Evolutionary conservation across 352 stramenopile species (phyloP).

Genomic region (Globisporangium uncinulatum): DNA sequence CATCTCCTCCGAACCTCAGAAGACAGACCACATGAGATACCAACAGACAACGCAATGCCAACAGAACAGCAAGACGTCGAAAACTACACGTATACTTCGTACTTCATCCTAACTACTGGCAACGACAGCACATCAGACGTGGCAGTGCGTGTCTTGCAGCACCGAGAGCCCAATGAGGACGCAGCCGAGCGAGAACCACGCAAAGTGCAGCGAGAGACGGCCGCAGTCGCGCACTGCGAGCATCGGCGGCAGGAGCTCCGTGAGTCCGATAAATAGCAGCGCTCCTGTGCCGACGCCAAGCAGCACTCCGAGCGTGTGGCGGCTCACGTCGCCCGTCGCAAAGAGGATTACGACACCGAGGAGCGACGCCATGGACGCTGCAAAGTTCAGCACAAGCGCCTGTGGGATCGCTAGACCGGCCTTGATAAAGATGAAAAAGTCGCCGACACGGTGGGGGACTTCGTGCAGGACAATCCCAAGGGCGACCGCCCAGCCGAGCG

Average conservation of each 20-base stretch:
- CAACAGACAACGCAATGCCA: too few relatives aligned
- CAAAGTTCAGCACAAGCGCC: conserved; percentile 17
- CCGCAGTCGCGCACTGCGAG: conserved; percentile 9
- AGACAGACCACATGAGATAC: too few relatives aligned
- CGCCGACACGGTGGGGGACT: conserved; percentile 18
- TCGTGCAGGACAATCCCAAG: conserved; percentile 20
- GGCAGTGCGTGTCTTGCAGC: conserved; percentile 12
- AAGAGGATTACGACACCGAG: conserved; percentile 24
- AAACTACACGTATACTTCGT: too few relatives aligned
- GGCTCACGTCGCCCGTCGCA: conserved; percentile 15
- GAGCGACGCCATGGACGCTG: conserved; percentile 22
- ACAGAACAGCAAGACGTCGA: too few relatives aligned
- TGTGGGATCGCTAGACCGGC: conserved; percentile 12
- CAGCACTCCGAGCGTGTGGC: conserved; percentile 20
- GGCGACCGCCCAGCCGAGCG: conserved; percentile 17
- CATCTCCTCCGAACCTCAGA: too few relatives aligned
- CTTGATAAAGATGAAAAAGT: conserved; percentile 23
- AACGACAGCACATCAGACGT: background rate
- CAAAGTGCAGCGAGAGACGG: conserved; percentile 4
- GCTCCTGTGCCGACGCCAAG: conserved; percentile 16
- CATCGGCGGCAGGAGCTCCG: conserved; percentile 13
- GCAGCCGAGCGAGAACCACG: conserved; percentile 14
- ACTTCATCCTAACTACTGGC: too few relatives aligned
- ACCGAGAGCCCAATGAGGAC: conserved; percentile 12
- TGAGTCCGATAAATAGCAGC: conserved; percentile 13